Evolutionary conservation across 305 asterid species (phyloP), one percentile per base, ranked within the genome.

Genomic region (Fraxinus platypoda): DNA sequence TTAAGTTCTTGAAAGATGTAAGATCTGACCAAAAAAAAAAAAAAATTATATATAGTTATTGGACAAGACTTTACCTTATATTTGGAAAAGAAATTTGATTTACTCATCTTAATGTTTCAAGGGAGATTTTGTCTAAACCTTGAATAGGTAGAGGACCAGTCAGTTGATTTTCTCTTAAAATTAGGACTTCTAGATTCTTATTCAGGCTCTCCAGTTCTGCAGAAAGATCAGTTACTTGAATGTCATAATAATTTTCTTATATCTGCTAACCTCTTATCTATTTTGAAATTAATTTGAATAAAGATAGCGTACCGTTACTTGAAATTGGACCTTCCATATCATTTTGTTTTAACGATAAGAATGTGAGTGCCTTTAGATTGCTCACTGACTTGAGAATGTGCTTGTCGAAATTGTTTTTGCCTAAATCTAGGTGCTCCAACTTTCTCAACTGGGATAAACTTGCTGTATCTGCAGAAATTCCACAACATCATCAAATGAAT

Each of bases 101-200:
- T 19, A 62, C 71, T 62, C 71, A 23, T 19, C 21, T 64, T 19
- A 23, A 64, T 23, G 4, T 17, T 7, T 2, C 8, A 25, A 28
- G 73, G 15, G 73, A 64, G 73, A 64, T 64, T 11, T 25, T 64
- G 62, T 64, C 73, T 9, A 4, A 64, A 64, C 73, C 73, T 64
- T 64, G 73, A 25, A 64, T 64, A 64, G 73, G 73, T 64, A 64
- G 34, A 64, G 73, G 73, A 64, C 73, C 73, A 11, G 73, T 64
- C 33, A 64, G n/a, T 25, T 2, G 17, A 25, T 64, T 64, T 8
- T 25, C 73, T 64, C 73, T 64, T 64, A 64, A 25, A 8, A 64
- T 9, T 9, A 64, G 73, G 73, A 64, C 73, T 64, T 64, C 73
- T 2, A 64, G 35, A 64, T 25, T 7, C 28, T 59, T 64, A 64